Base-by-base conservation (phyloP, 2,329 filamentous ascomycete genomes). In the Exophiala dermatitidis region DNA sequence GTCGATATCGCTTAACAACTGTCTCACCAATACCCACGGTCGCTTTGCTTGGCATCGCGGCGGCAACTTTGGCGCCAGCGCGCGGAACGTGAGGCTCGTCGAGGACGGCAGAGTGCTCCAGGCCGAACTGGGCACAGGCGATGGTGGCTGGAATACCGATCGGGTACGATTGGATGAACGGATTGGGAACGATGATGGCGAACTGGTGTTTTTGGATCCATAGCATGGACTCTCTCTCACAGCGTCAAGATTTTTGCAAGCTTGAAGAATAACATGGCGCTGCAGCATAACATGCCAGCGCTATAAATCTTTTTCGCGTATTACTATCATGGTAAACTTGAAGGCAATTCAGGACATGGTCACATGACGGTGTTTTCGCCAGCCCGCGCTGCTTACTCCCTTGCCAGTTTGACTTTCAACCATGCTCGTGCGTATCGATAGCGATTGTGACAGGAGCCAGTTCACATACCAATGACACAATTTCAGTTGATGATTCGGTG, bases 181-280 rank as follows among this genome's bases (percentile, higher is more conserved):
- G 41, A 71, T 73, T 41, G 63, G 65, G 29, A 72, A 72, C 54
- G 62, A 67, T 12, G 60, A 72, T 51, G 69, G 70, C 3, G 59
- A 65, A 37, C 56, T 72, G 61, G 59, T 62, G 5, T 62, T 58
- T 29, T 44, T 63, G 33, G 47, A 46, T 12, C 60, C 4, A 38
- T 8, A 38, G 4, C 7, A 4, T 38, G 4, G 36, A 8, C 10
- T 5, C 36, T 19, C 19, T 19, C 19, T 19, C 19, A 19, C 19
- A 19, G 19, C 19, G 19, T 19, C 19, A 19, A 19, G 19, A 19
- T 19, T 19, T 19, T 19, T 19, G 19, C 19, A 19, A 19, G 19
- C 19, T 34, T 34, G 33, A 34, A 34, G 32, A 9, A 34, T n/a
- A n/a, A n/a, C n/a, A n/a, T n/a, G n/a, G n/a, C n/a, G n/a, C n/a